Base-by-base conservation (phyloP, 768 basidiomycete species). In the Leccinellum luteum region DNA sequence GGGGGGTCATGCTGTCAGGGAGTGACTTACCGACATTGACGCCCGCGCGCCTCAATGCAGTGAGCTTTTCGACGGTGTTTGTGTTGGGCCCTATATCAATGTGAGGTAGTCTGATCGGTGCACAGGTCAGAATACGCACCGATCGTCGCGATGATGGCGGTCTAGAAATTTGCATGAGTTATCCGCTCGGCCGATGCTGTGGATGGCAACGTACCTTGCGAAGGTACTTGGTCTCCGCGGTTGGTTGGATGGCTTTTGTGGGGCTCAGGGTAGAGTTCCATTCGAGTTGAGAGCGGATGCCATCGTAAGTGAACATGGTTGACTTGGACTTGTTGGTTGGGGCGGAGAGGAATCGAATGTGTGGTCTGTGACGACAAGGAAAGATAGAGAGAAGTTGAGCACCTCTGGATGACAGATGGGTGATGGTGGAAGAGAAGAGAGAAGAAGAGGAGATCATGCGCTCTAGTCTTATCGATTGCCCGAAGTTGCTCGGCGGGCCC, bases 121-220 rank as follows among this genome's bases (percentile, higher is more conserved):
- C 5, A 47, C 14, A n/a, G 13, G 49, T 15, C 28, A 13, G 58
- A 56, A 58, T 56, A 59, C 81, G 59, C 64, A 90, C 96, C 97
- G 69, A 99, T 99, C 64, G 97, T 99, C 58, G 95, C 96, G 74
- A 99, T 98, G 77, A 99, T 98, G 59, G 91, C 82, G 14, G 94
- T 97, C 97, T 99, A 65, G 19, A 47, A 38, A 34, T 61, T 13
- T 54, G 48, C n/a, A 45, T 63, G 32, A 65, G 51, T 53, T 38
- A 47, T 8, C 49, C 41, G 28, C 27, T 48, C 15, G 43, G 14
- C 12, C 6, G 31, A 17, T 3, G 31, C 30, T 9, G 27, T 17
- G 44, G 27, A 52, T 62, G 32, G 27, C 27, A 19, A 64, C 81
- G 63, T 59, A 94, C 95, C 86, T 98, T 99, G 78, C 96, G 90